A percentile compares a stretch with the other conserved stretches of the same genome.
phyloP scores from a whole-genome alignment of 2,329 filamentous ascomycete genomes.

The Colletotrichum karsti region DNA sequence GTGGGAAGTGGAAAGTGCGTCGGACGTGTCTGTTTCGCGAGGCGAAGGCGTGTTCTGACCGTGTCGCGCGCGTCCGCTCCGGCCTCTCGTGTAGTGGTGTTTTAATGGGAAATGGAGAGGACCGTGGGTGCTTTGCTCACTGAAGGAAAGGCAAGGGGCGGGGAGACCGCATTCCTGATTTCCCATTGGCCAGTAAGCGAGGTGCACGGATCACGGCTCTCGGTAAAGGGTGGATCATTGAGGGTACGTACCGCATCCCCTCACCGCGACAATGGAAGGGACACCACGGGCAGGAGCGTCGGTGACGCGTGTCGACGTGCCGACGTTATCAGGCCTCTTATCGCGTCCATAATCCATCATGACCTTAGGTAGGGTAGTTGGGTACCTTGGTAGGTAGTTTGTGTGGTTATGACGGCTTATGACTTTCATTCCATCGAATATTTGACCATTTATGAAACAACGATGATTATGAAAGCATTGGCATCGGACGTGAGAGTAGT shows the following conservation, averaged over 20 bases:
- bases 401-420: too few relatives aligned
- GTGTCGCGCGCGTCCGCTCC: conserved; percentile 34
- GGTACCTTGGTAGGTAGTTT: too few relatives aligned
- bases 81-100: neutral
- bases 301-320: conserved; percentile 10
- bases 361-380: too few relatives aligned
- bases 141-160: neutral
- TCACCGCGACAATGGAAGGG: neutral
- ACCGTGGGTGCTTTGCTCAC: neutral
- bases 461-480: too few relatives aligned
- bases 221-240: neutral
- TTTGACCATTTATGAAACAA: too few relatives aligned
- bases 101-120: neutral
- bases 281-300: neutral
- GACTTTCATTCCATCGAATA: too few relatives aligned
- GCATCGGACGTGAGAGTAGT: too few relatives aligned
- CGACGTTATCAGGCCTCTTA: neutral
- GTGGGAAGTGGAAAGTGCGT: neutral
- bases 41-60: conserved; percentile 45
- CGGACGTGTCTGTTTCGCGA: conserved; percentile 56
- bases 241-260: neutral
- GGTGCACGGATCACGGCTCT: conserved; percentile 2
- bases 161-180: conserved; percentile 3
- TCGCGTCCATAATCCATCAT: neutral
- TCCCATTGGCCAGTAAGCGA: conserved; percentile 10